A percentile compares a stretch with the other conserved stretches of the same genome.
These are phyloP conservation scores for Diutina neorugosa DNA, from an alignment of 1,139 yeast genomes.

Conservation along the genomic window DNA sequence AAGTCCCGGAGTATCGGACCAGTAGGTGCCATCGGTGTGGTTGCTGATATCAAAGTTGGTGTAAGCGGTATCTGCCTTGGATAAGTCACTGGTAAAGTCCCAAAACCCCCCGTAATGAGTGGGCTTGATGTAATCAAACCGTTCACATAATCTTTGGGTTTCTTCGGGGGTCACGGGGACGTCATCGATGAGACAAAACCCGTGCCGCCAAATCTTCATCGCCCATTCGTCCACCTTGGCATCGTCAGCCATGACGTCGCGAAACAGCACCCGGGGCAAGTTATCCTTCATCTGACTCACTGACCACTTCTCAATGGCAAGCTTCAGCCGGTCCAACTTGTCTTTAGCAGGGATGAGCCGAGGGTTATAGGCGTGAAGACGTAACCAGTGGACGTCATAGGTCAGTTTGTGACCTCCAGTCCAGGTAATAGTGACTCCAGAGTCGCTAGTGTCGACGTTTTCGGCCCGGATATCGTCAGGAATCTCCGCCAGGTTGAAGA, in stretches of 20 bases:
- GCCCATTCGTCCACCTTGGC: constrained; percentile 49
- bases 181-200: constrained; percentile 52
- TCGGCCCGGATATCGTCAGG: constrained; percentile 34
- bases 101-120: constrained; percentile 78
- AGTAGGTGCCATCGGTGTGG: constrained; percentile 73
- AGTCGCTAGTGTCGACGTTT: neutral
- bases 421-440: neutral
- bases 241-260: constrained; percentile 29
- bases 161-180: constrained; percentile 55
- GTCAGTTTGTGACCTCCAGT: constrained; percentile 31
- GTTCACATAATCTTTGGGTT: constrained; percentile 47
- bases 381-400: constrained; percentile 41
- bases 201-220: constrained; percentile 44
- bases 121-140: constrained; percentile 52
- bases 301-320: constrained; percentile 33
- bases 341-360: constrained; percentile 20
- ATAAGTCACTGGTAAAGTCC: constrained; percentile 67
- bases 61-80: constrained; percentile 66
- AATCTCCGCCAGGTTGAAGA: constrained; percentile 45
- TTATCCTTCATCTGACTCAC: constrained; percentile 28
- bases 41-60: constrained; percentile 55
- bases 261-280: constrained; percentile 43
- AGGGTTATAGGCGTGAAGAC: constrained; percentile 49
- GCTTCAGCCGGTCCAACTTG: constrained; percentile 18
- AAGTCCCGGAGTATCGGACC: constrained; percentile 68